Conservation (phyloP, 169 alveolate genomes). For the Cryptosporidium sp. region DNA sequence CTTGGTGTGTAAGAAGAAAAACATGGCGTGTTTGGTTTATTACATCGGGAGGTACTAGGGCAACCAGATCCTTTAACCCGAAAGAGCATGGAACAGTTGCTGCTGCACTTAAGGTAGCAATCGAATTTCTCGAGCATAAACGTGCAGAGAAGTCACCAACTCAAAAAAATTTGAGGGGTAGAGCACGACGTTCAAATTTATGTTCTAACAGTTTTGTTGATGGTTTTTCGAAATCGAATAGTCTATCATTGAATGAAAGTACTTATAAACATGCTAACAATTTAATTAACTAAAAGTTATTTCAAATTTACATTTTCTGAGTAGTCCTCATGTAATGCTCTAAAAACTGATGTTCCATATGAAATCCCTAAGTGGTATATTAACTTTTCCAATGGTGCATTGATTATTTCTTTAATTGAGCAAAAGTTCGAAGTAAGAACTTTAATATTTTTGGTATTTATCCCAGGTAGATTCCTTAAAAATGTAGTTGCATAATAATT, state of each 20-base stretch:
- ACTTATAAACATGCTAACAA: neutral
- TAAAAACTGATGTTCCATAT: slow-evolving; percentile 55
- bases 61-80: slow-evolving; percentile 73
- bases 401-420: slow-evolving; percentile 39
- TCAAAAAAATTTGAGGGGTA: slow-evolving; percentile 25
- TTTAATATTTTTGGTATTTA: slow-evolving; percentile 50
- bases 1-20: slow-evolving; percentile 74
- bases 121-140: slow-evolving; percentile 63
- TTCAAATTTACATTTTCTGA: slow-evolving; percentile 12
- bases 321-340: slow-evolving; percentile 36
- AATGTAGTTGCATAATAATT: slow-evolving; percentile 46
- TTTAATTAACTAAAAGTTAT: slow-evolving; percentile 21
- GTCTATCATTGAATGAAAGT: neutral
- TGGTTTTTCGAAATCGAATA: slow-evolving; percentile 19
- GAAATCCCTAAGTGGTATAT: slow-evolving; percentile 27
- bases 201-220: slow-evolving; percentile 1
- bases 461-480: slow-evolving; percentile 63
- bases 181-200: slow-evolving; percentile 34
- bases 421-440: slow-evolving; percentile 37
- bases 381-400: slow-evolving; percentile 40
- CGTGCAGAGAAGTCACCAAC: slow-evolving; percentile 59
- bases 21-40: slow-evolving; percentile 76
- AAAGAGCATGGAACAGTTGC: slow-evolving; percentile 76
- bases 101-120: slow-evolving; percentile 68
- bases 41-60: slow-evolving; percentile 66